These are phyloP conservation scores for Zygosaccharomyces siamensis DNA, from an alignment of 805 yeast species.

Conservation along the genomic window DNA sequence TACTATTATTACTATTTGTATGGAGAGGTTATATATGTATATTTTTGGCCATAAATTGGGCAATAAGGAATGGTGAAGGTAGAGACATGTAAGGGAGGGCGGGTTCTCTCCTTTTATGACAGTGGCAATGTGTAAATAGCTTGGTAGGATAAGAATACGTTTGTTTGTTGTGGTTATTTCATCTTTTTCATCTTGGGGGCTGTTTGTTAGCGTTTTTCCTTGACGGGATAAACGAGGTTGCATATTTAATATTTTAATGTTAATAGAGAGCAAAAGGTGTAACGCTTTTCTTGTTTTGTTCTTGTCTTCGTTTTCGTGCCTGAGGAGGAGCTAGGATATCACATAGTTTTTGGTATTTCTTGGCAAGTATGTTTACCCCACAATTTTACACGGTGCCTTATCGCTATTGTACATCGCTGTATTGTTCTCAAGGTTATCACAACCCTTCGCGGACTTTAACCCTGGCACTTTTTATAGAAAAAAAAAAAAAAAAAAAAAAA, in stretches of 20 bases:
- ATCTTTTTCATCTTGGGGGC: not conserved
- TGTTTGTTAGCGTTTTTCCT: not conserved
- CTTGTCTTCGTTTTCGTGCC: too few species aligned
- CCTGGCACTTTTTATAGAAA: too few species aligned
- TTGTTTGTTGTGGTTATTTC: not conserved
- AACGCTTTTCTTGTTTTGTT: too few species aligned
- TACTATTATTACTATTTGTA: slow-evolving; percentile 1
- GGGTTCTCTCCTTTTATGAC: not conserved
- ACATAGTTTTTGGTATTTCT: too few species aligned
- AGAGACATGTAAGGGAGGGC: not conserved
- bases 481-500: too few species aligned
- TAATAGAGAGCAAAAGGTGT: too few species aligned
- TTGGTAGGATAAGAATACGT: not conserved
- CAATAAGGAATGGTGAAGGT: not conserved
- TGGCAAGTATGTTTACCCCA: too few species aligned
- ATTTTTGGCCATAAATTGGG: slow-evolving; percentile 1
- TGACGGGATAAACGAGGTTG: slow-evolving; percentile 5
- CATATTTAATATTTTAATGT: too few species aligned
- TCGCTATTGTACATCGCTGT: not conserved
- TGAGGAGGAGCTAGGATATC: too few species aligned
- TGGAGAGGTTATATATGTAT: slow-evolving; percentile 5
- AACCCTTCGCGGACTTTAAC: not conserved
- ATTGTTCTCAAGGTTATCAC: not conserved
- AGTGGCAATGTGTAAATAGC: slow-evolving; percentile 3
- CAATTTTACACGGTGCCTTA: not conserved